phyloP scores from a whole-genome alignment of 306 rosid genomes.

The Quercus ilex region DNA sequence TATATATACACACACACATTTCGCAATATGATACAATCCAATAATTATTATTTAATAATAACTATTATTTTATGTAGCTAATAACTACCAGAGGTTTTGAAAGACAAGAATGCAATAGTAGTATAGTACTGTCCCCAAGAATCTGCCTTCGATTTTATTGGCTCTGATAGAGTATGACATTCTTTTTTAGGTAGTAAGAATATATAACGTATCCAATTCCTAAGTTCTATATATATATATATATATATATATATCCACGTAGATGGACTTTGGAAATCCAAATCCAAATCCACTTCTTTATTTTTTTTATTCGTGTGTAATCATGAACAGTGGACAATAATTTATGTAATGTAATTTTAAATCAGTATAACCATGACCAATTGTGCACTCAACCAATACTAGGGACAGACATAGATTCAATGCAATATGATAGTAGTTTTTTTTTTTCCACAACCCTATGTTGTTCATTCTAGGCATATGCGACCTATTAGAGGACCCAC shows the following conservation, averaged over 20 bases:
- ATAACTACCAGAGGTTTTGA: neutral
- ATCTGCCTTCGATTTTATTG: neutral
- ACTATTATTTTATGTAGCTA: neutral
- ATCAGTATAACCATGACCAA: neutral
- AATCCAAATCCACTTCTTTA: neutral
- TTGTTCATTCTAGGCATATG: no score
- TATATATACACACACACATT: no score
- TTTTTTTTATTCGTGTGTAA: neutral
- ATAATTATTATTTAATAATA: neutral
- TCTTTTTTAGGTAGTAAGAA: neutral
- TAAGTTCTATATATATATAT: neutral
- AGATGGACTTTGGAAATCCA: neutral
- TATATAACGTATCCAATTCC: neutral
- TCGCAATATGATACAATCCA: neutral
- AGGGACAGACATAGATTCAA: neutral
- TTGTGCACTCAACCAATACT: neutral
- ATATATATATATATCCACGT: neutral
- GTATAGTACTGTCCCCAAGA: neutral
- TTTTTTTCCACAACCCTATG: no score
- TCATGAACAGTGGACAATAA: neutral
- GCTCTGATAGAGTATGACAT: constrained; percentile 14
- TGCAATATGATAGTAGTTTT: no score
- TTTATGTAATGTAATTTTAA: neutral
- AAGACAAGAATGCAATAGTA: neutral
- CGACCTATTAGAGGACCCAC: no score